Conservation (phyloP, 2,329 filamentous ascomycete genomes). For the Aphanocladium album region DNA sequence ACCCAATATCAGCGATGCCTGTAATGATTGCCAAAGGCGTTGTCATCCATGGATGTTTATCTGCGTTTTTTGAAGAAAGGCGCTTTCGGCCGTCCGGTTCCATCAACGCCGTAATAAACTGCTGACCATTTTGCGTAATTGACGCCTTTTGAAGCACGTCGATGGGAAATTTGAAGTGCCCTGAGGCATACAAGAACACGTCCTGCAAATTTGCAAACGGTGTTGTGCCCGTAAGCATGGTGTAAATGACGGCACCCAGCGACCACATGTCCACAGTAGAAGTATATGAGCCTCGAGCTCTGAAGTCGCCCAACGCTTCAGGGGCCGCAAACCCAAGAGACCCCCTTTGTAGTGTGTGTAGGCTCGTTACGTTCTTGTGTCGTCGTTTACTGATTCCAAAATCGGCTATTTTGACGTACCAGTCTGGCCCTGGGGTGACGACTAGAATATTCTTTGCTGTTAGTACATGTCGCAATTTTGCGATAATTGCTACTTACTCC, state of each 20-base stretch:
- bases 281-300: background rate
- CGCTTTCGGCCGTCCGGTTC: background rate
- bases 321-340: conserved; percentile 13
- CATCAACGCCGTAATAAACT: background rate
- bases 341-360: conserved; percentile 4
- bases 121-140: background rate
- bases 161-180: background rate
- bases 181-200: background rate
- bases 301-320: background rate
- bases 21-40: no score
- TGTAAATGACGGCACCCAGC: conserved; percentile 12
- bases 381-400: conserved; percentile 14
- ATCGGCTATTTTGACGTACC: conserved; percentile 17
- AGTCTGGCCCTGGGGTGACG: conserved; percentile 14
- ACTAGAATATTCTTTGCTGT: conserved; percentile 17
- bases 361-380: background rate
- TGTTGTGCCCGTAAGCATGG: conserved; percentile 8
- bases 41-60: conserved; percentile 1
- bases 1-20: no score
- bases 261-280: conserved; percentile 14
- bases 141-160: background rate
- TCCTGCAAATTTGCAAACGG: conserved; percentile 4
- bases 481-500: background rate
- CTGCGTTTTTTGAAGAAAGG: background rate
- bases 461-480: background rate